Evolutionary conservation across 1,139 yeast genomes (phyloP), one percentile per base, ranked within the genome.

Genomic region (Blastobotrys buckinghamii): DNA sequence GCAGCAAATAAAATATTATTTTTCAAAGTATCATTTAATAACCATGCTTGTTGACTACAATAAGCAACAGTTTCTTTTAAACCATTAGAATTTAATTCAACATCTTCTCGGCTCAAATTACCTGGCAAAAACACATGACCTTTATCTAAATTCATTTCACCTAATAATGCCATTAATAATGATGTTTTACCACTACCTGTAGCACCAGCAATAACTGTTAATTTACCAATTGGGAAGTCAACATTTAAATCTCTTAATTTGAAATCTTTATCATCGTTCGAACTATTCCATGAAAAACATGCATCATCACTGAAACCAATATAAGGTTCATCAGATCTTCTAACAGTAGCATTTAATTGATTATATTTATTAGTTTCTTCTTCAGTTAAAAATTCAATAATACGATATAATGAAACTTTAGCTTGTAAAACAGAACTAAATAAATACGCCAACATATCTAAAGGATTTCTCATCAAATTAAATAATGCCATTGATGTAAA

Each of bases 141-240:
- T 1, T 68, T 65, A 10, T 72, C 58, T 48, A 83, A 69, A 52
- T 84, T 83, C 97, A 92, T 92, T 70, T 92, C 98, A 63, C 98
- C 98, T 41, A 92, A 74, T 48, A 92, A 73, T 6, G 96, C 98
- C 74, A 90, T 75, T 51, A 92, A 74, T 55, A 92, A 69, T 0
- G 97, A 90, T 1, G 96, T 85, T 66, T 92, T 92, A 68, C 98
- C 98, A 1, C 95, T 70, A 51, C 98, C 97, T n/a, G 97, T 92
- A 10, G 96, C 84, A 27, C 98, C 98, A 60, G 89, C 79, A 52
- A 92, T 75, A 22, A 90, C 89, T 58, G 89, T 89, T 61, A 92
- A 72, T 62, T 86, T 81, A 19, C 88, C 94, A 34, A 76, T 70
- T 56, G 77, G 75, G 68, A 92, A 92, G 27, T 74, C 74, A 53